Percentiles rank a stretch among this genome's conserved stretches.
Conservation (phyloP, 75 land plant genomes). For the Pseudotsuga menziesii region DNA sequence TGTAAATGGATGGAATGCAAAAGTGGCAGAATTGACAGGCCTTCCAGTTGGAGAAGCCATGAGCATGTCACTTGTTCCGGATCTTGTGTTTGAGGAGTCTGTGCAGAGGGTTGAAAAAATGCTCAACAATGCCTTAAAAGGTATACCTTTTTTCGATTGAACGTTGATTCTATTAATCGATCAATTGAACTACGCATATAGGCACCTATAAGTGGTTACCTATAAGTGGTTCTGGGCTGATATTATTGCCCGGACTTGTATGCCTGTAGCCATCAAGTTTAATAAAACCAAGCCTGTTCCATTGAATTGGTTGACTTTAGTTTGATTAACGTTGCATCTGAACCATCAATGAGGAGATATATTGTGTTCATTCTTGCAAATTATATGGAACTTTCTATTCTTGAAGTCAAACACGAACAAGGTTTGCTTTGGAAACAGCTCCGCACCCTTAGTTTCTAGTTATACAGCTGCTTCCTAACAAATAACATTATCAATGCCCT, state of each 20-base stretch:
- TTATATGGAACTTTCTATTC: neutral
- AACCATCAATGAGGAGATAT: neutral
- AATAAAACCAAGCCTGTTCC: neutral
- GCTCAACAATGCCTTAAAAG: slow-evolving; percentile 75
- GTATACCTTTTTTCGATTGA: slow-evolving; percentile 28
- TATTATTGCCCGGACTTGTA: neutral
- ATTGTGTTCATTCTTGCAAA: neutral
- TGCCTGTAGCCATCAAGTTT: neutral
- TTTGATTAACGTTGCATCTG: neutral
- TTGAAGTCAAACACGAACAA: neutral
- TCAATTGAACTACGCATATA: neutral
- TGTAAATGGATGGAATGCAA: slow-evolving; percentile 99
- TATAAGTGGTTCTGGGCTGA: neutral
- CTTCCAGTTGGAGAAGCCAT: slow-evolving; percentile 83
- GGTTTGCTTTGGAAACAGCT: neutral
- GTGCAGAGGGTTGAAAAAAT: slow-evolving; percentile 60
- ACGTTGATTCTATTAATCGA: neutral
- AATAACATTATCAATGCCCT: neutral
- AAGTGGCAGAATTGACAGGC: slow-evolving; percentile 91
- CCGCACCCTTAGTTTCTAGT: neutral
- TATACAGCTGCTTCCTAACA: neutral
- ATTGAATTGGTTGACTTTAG: neutral
- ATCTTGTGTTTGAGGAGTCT: slow-evolving; percentile 75
- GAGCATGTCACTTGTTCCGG: slow-evolving; percentile 86
- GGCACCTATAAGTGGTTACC: neutral